These are phyloP conservation scores for Aristolochia contorta DNA, from an alignment of 164 flowering plant genomes.

Conservation along the genomic window DNA sequence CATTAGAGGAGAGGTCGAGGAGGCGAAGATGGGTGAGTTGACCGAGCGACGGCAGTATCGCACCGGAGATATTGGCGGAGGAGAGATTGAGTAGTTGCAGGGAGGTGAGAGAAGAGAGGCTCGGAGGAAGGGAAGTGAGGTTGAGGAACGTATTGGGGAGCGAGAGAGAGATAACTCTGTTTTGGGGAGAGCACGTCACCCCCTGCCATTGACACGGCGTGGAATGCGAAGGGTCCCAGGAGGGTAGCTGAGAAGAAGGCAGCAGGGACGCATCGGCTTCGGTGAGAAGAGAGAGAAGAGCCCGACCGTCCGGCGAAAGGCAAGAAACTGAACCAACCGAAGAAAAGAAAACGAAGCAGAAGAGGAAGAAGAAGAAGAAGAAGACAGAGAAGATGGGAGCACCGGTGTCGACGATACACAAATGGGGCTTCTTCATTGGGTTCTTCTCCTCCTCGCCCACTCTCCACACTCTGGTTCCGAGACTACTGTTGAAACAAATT, in stretches of 20 bases:
- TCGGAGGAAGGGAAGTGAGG: slow-evolving; percentile 56
- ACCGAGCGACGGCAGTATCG: slow-evolving; percentile 69
- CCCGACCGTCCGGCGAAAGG: slow-evolving; percentile 74
- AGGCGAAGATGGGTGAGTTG: slow-evolving; percentile 48
- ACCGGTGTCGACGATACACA: neutral
- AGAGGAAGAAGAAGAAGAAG: slow-evolving; percentile 9
- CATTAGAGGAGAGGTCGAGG: slow-evolving; percentile 77
- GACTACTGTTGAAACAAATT: neutral
- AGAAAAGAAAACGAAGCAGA: slow-evolving; percentile 17
- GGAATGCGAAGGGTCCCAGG: slow-evolving; percentile 71
- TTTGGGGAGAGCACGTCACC: slow-evolving; percentile 72
- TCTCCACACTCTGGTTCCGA: neutral
- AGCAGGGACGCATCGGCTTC: slow-evolving; percentile 28
- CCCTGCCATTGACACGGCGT: slow-evolving; percentile 94
- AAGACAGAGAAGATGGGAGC: neutral
- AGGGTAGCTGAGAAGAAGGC: slow-evolving; percentile 42
- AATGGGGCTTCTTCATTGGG: slow-evolving; percentile 21
- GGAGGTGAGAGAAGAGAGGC: slow-evolving; percentile 68
- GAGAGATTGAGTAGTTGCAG: slow-evolving; percentile 92
- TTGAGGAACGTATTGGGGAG: slow-evolving; percentile 83
- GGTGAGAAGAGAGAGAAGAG: slow-evolving; percentile 68
- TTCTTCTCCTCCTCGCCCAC: neutral
- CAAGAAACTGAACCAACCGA: slow-evolving; percentile 15
- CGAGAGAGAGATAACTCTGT: slow-evolving; percentile 74
- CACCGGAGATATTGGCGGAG: slow-evolving; percentile 76